phyloP scores from a whole-genome alignment of 257 asterid genomes.

The Misopates orontium region DNA sequence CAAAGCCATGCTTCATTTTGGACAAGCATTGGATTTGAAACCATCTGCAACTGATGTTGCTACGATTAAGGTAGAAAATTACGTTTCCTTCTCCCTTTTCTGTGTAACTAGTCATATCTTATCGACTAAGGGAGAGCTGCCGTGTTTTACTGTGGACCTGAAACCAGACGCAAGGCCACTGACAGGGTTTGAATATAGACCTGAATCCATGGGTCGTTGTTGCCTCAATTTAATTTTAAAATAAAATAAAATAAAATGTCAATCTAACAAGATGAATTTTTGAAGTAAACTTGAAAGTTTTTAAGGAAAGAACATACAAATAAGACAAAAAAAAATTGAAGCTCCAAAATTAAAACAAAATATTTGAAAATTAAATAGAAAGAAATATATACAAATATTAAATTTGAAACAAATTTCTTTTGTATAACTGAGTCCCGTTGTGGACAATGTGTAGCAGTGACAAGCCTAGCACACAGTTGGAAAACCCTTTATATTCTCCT shows the following conservation, averaged over 20 bases:
- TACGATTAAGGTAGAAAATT: slow-evolving; percentile 67
- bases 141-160: neutral
- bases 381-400: too few species aligned
- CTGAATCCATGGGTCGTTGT: neutral
- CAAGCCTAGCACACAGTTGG: neutral
- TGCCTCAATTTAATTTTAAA: too few species aligned
- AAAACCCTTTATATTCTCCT: slow-evolving; percentile 9
- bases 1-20: slow-evolving; percentile 94
- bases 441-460: neutral
- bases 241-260: too few species aligned
- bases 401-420: too few species aligned
- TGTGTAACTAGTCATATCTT: neutral
- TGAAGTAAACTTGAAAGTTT: too few species aligned
- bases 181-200: neutral
- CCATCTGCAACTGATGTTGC: slow-evolving; percentile 98
- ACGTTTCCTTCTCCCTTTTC: neutral
- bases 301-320: too few species aligned
- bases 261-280: too few species aligned
- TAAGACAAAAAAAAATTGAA: too few species aligned
- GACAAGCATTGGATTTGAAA: slow-evolving; percentile 88
- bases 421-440: neutral
- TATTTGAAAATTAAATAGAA: too few species aligned
- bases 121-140: neutral
- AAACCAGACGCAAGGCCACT: neutral
- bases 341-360: too few species aligned